These are phyloP conservation scores for Mortierella sp. DNA, from an alignment of 371 early-diverging fungal genomes.

Conservation along the genomic window DNA sequence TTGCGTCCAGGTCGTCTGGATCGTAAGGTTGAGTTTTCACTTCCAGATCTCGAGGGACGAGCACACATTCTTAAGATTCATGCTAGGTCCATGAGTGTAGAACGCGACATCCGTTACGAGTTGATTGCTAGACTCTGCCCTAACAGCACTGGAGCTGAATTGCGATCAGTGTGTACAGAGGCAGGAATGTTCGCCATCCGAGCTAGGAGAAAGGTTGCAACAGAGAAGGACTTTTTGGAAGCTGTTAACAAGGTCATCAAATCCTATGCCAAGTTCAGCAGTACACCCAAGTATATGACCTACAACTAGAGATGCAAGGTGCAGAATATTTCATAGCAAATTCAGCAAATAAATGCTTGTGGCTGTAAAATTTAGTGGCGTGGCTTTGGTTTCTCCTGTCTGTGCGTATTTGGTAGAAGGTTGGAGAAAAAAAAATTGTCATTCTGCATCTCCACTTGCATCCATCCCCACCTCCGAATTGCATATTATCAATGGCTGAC, in stretches of 20 bases:
- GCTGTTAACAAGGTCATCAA: slow-evolving; percentile 99
- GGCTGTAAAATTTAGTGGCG: neutral
- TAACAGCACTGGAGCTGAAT: slow-evolving; percentile 98
- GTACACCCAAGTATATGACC: slow-evolving; percentile 92
- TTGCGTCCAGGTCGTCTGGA: slow-evolving; percentile 99
- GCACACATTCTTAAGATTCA: slow-evolving; percentile 99
- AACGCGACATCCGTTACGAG: slow-evolving; percentile 98
- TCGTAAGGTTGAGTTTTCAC: slow-evolving; percentile 99
- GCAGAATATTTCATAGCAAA: no score
- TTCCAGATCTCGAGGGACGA: slow-evolving; percentile 98
- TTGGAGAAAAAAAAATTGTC: slow-evolving; percentile 9
- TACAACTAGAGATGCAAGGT: slow-evolving; percentile 66
- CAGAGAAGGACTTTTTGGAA: slow-evolving; percentile 99
- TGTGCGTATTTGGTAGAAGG: slow-evolving; percentile 8
- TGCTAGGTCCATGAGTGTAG: slow-evolving; percentile 99
- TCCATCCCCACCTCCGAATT: neutral
- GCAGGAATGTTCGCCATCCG: slow-evolving; percentile 99
- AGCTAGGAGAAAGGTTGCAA: slow-evolving; percentile 98
- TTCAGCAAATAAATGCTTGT: neutral
- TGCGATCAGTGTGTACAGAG: slow-evolving; percentile 99
- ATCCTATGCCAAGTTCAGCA: slow-evolving; percentile 98
- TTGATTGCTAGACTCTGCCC: slow-evolving; percentile 97
- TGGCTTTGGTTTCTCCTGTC: slow-evolving; percentile 20
- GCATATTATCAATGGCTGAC: slow-evolving; percentile 18
- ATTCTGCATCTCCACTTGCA: neutral